These are phyloP conservation scores for Syzygium malaccense DNA, from an alignment of 441 rosid species.

Conservation along the genomic window DNA sequence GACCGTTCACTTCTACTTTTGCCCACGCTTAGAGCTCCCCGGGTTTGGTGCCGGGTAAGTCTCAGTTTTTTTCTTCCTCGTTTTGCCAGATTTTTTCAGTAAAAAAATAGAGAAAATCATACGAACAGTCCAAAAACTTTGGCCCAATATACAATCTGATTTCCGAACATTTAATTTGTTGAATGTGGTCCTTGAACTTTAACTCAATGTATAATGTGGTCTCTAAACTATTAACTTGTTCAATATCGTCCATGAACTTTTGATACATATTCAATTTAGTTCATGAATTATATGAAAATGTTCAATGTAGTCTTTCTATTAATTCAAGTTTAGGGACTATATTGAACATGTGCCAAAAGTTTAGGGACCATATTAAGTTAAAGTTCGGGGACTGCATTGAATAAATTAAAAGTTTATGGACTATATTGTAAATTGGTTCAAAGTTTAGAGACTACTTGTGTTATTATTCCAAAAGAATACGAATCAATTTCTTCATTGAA, in stretches of 20 bases:
- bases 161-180: no score
- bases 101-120: no score
- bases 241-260: background rate
- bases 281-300: no score
- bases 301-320: background rate
- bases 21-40: background rate
- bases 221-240: no score
- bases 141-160: background rate
- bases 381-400: background rate
- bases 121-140: no score
- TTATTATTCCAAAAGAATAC: background rate
- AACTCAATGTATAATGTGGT: no score
- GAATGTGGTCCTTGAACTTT: background rate
- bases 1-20: background rate
- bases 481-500: no score
- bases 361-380: background rate
- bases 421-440: no score
- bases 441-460: background rate
- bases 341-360: no score
- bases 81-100: background rate
- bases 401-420: no score
- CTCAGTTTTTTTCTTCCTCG: no score
- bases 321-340: background rate
- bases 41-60: constrained; percentile 20
- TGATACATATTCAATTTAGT: no score